A percentile compares a stretch with the other conserved stretches of the same genome.
Conservation (phyloP, 305 asterid species). For the Fraxinus greggii region DNA sequence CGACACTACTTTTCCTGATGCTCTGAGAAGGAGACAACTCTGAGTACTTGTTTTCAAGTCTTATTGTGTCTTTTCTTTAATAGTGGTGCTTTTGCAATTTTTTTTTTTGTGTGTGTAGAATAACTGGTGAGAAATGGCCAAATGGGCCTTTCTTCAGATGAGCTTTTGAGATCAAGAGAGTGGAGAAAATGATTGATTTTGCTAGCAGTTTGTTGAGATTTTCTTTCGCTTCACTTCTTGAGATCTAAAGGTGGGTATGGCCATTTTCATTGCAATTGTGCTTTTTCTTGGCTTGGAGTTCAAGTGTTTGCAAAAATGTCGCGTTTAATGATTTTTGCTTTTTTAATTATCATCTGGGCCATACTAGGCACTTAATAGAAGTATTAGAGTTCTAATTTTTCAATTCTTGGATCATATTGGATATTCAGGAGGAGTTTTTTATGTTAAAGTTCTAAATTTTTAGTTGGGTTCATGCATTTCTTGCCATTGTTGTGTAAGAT, state of each 20-base stretch:
- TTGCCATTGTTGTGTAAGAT: constrained; percentile 34
- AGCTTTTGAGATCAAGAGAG: constrained; percentile 59
- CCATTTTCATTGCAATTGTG: constrained; percentile 26
- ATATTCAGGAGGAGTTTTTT: constrained; percentile 22
- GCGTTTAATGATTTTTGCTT: constrained; percentile 22
- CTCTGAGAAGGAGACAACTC: constrained; percentile 17
- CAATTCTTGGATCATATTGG: constrained; percentile 15
- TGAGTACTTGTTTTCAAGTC: constrained; percentile 17
- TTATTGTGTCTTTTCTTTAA: constrained; percentile 19
- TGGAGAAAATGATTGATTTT: constrained; percentile 50
- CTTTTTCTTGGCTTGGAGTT: constrained; percentile 43
- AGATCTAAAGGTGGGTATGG: constrained; percentile 76
- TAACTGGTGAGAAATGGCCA: constrained; percentile 34
- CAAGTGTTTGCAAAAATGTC: constrained; percentile 42
- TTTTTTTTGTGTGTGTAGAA: not conserved
- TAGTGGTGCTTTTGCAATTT: constrained; percentile 24
- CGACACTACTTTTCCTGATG: constrained; percentile 37
- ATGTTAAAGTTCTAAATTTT: constrained; percentile 11
- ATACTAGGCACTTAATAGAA: constrained; percentile 3
- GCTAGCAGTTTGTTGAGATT: constrained; percentile 41
- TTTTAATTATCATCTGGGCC: constrained; percentile 12
- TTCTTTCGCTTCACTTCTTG: constrained; percentile 56
- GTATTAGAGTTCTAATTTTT: constrained; percentile 23
- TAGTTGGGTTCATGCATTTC: constrained; percentile 33
- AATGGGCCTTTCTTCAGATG: constrained; percentile 29